Conservation (phyloP, 345 rosid species). For the Linum usitatissimum region DNA sequence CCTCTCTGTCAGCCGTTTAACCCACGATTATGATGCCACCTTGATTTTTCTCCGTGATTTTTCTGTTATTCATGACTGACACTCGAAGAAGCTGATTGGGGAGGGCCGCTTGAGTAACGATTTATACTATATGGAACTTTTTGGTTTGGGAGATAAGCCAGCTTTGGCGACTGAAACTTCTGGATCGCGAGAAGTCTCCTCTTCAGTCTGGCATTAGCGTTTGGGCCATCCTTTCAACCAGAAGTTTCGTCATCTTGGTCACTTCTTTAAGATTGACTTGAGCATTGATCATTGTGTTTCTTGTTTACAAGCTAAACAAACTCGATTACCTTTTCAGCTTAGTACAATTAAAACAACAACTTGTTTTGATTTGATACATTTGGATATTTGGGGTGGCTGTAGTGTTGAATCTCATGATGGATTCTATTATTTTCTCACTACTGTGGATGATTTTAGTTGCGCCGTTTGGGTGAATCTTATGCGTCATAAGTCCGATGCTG, state of each 20-base stretch:
- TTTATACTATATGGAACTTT: neutral
- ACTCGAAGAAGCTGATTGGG: slow-evolving; percentile 12
- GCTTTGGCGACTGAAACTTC: neutral
- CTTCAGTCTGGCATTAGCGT: neutral
- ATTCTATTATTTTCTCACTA: neutral
- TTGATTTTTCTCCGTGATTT: neutral
- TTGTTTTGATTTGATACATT: neutral
- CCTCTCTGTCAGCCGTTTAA: neutral
- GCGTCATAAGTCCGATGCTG: neutral
- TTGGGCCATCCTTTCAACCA: neutral
- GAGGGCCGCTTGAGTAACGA: slow-evolving; percentile 1
- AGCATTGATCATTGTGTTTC: neutral
- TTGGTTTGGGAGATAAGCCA: neutral
- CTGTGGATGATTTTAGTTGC: neutral
- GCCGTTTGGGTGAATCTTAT: neutral
- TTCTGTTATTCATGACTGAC: slow-evolving; percentile 5
- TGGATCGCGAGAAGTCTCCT: too few relatives aligned
- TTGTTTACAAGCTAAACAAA: neutral
- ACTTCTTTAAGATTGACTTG: neutral
- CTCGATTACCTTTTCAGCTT: neutral
- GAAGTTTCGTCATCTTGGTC: neutral
- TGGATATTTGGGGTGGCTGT: neutral
- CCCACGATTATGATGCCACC: neutral
- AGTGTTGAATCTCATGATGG: neutral
- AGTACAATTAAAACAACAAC: neutral